Evolutionary conservation across 352 stramenopile genomes (phyloP).

Genomic region (Pythium guiyangense): DNA sequence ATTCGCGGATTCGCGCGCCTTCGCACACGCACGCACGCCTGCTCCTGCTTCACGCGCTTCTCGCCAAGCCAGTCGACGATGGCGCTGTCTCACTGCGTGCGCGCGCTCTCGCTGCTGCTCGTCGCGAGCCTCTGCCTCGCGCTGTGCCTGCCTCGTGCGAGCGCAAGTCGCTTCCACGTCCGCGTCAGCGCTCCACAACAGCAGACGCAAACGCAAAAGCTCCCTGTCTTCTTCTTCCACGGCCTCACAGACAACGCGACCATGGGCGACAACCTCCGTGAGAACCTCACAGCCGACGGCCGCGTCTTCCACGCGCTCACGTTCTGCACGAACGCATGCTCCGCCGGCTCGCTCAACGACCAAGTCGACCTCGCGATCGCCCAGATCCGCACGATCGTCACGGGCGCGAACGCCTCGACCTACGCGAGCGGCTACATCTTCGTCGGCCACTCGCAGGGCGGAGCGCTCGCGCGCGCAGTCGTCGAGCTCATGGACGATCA

Average conservation of each 20-base stretch:
- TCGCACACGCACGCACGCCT: too few relatives aligned
- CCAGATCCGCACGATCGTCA: constrained; percentile 24
- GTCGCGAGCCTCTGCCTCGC: too few relatives aligned
- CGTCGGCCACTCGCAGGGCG: constrained; percentile 45
- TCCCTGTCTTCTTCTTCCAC: constrained; percentile 49
- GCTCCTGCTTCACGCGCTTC: too few relatives aligned
- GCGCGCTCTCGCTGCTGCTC: not conserved
- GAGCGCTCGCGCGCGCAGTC: constrained; percentile 30
- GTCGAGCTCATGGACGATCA: constrained; percentile 61
- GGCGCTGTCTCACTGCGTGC: not conserved
- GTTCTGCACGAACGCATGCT: constrained; percentile 38
- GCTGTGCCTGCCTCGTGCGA: not conserved
- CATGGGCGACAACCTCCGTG: constrained; percentile 15
- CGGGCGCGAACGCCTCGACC: constrained; percentile 15
- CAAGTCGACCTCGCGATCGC: constrained; percentile 34
- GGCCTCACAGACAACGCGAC: constrained; percentile 22
- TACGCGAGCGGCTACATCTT: constrained; percentile 39
- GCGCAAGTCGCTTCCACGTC: constrained; percentile 2
- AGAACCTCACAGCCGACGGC: constrained; percentile 26
- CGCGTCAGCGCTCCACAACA: constrained; percentile 20
- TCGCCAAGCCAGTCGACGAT: too few relatives aligned
- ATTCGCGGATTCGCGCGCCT: too few relatives aligned
- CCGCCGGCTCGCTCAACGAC: constrained; percentile 15
- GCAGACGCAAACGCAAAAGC: not conserved
- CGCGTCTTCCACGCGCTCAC: constrained; percentile 26